Base-by-base conservation (phyloP, 768 basidiomycete genomes). In the Cystofilobasidium bisporidii region DNA sequence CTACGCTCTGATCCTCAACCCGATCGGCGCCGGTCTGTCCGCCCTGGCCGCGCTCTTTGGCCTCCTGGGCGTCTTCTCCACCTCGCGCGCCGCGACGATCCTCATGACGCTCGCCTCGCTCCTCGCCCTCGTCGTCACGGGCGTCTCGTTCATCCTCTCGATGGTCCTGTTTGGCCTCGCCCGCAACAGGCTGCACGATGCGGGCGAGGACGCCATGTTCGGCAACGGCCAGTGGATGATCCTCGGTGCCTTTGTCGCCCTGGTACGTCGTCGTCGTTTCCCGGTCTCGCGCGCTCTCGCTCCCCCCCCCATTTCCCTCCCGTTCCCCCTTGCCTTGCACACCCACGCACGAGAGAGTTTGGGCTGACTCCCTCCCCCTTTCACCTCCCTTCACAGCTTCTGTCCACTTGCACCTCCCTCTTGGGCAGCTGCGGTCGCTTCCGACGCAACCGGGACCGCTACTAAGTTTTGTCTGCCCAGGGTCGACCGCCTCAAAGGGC, bases 1-100 rank as follows among this genome's bases (percentile, higher is more conserved):
- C 6, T 63, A 69, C 33, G 55, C 62, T 41, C 40, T 69, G n/a
- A 69, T 69, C 43, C 57, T 69, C 22, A 30, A 63, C 45, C 67
- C 67, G 17, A 63, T 69, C 47, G 67, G 43, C 22, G 61, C 55
- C 24, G 67, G 61, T 24, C 63, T 69, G 32, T 40, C 67, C 10
- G 55, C 14, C 28, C 53, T 69, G 18, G 67, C 67, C 26, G 36
- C 55, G n/a, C n/a, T 69, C 55, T 59, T 69, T 40, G 67, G 67
- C 33, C 32, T 63, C 28, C n/a, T 69, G n/a, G 67, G 41, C 32
- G 33, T 63, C 56, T 58, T 57, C 56, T n/a, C 61, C 8, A 28
- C 67, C 18, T 69, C 67, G 20, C 53, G 67, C 28, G 38, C 30
- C 18, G 28, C 62, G 26, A 69, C 67, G 53, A 58, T 69, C 45